Conservation (phyloP, 352 stramenopile species). For the Phytophthora hibernalis region DNA sequence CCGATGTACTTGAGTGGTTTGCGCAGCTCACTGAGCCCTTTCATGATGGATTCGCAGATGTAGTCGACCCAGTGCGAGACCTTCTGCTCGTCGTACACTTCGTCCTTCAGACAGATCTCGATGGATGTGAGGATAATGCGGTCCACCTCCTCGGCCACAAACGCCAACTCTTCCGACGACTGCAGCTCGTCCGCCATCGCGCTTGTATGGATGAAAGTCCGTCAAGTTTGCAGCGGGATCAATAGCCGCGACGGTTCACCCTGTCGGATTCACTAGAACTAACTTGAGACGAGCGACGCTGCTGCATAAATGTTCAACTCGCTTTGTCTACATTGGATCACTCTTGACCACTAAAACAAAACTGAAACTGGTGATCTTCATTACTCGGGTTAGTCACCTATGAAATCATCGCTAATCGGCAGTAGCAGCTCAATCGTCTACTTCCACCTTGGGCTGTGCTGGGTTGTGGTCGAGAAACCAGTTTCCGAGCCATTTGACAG, state of each 20-base stretch:
- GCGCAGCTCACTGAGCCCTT: conserved; percentile 82
- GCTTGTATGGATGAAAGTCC: too few relatives aligned
- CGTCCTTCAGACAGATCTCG: conserved; percentile 86
- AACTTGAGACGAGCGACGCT: too few relatives aligned
- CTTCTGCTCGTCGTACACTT: conserved; percentile 87
- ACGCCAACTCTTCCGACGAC: conserved; percentile 89
- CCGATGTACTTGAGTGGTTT: conserved; percentile 95
- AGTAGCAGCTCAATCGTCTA: conserved; percentile 33
- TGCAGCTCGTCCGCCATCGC: conserved; percentile 87
- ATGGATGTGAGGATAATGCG: conserved; percentile 86
- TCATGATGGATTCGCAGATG: conserved; percentile 92
- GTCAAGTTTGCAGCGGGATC: neutral
- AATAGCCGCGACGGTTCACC: conserved; percentile 46
- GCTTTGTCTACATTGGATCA: neutral
- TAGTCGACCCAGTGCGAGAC: conserved; percentile 91
- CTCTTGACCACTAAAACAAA: neutral
- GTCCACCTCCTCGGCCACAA: conserved; percentile 93
- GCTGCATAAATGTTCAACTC: too few relatives aligned
- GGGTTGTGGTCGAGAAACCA: conserved; percentile 91
- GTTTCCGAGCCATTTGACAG: conserved; percentile 82
- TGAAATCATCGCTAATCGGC: neutral
- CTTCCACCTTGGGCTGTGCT: conserved; percentile 77
- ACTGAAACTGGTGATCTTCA: neutral
- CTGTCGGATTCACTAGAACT: neutral
- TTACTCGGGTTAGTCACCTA: neutral